phyloP scores from a whole-genome alignment of 2,329 filamentous ascomycete genomes.

The Talaromyces sp. region DNA sequence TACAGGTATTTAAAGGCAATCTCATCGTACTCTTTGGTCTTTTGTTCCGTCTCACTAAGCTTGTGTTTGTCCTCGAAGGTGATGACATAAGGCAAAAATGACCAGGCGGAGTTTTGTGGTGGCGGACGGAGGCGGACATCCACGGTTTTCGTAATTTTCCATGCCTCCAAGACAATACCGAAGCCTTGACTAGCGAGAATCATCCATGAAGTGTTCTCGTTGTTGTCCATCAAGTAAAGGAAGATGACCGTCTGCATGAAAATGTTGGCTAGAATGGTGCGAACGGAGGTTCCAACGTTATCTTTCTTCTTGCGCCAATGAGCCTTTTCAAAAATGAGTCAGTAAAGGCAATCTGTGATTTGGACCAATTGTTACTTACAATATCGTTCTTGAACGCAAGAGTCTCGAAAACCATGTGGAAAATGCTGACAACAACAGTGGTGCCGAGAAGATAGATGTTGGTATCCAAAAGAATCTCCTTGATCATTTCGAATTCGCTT shows the following conservation, averaged over 20 bases:
- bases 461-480: conserved; percentile 88
- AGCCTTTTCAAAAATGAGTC: conserved; percentile 38
- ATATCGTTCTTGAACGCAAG: conserved; percentile 97
- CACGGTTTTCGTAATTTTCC: conserved; percentile 96
- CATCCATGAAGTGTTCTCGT: conserved; percentile 98
- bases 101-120: conserved; percentile 62
- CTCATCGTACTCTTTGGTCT: conserved; percentile 97
- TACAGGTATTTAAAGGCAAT: conserved; percentile 98
- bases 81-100: conserved; percentile 72
- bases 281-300: conserved; percentile 91
- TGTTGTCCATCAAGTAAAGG: conserved; percentile 94
- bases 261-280: conserved; percentile 92
- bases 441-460: conserved; percentile 85
- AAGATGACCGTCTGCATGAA: conserved; percentile 97
- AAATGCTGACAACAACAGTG: conserved; percentile 75
- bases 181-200: conserved; percentile 90
- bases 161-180: conserved; percentile 71
- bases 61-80: conserved; percentile 95
- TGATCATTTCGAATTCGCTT: conserved; percentile 93
- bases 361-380: conserved; percentile 34
- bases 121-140: conserved; percentile 74
- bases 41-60: conserved; percentile 89
- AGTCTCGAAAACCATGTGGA: conserved; percentile 93
- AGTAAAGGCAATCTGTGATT: not conserved
- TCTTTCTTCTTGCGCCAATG: conserved; percentile 99